Percentiles rank a stretch among this genome's conserved stretches.
These are phyloP conservation scores for Lachnellula occidentalis DNA, from an alignment of 2,329 filamentous ascomycete species.

Conservation along the genomic window DNA sequence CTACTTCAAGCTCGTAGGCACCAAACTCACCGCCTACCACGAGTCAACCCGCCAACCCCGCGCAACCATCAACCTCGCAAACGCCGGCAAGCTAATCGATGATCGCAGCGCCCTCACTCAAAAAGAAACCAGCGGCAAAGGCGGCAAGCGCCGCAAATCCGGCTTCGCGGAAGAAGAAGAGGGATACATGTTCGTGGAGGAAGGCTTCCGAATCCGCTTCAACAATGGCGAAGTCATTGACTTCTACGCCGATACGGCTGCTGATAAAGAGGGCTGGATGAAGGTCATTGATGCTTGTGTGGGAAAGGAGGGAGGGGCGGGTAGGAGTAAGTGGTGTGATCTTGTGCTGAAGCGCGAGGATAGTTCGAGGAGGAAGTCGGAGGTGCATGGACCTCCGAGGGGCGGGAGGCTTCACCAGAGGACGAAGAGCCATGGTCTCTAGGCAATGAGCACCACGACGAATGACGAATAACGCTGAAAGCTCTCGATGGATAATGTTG, in stretches of 20 bases:
- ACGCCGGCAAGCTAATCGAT: conserved; percentile 89
- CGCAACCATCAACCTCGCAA: conserved; percentile 92
- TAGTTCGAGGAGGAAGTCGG: conserved; percentile 19
- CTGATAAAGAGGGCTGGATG: conserved; percentile 94
- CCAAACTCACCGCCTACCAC: conserved; percentile 91
- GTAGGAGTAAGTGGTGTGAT: conserved; percentile 61
- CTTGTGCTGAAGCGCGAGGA: conserved; percentile 59
- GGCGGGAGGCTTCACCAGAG: conserved; percentile 24
- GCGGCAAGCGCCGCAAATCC: conserved; percentile 78
- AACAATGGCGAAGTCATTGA: conserved; percentile 95
- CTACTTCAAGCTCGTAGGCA: conserved; percentile 90
- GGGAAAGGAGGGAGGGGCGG: conserved; percentile 42
- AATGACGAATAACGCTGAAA: neutral
- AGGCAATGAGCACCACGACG: neutral
- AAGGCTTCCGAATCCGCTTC: conserved; percentile 97
- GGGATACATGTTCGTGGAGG: conserved; percentile 99
- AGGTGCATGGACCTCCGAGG: conserved; percentile 14
- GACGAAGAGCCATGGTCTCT: conserved; percentile 30
- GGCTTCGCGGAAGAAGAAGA: conserved; percentile 98
- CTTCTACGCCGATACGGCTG: conserved; percentile 75
- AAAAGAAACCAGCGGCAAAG: conserved; percentile 71
- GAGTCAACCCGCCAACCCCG: conserved; percentile 92
- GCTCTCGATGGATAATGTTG: neutral
- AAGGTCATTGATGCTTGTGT: conserved; percentile 70
- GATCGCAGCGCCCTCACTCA: conserved; percentile 80